phyloP scores from a whole-genome alignment of 768 basidiomycete genomes.

The Boletellus sp. region DNA sequence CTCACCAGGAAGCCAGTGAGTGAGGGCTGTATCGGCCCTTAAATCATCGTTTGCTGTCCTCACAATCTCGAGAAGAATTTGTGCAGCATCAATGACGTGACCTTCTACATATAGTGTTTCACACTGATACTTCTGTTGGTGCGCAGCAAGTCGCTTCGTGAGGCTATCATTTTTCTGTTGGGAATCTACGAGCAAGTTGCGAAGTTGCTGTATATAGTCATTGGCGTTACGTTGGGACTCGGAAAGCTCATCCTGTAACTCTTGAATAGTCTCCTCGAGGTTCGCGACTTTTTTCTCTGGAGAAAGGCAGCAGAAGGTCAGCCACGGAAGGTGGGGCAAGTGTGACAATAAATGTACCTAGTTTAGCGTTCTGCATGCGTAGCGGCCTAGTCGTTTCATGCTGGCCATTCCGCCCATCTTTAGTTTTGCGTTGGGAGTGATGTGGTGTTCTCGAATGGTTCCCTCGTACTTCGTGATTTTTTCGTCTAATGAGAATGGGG shows the following conservation, averaged over 20 bases:
- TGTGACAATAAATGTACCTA: neutral
- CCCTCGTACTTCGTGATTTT: no score
- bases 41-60: neutral
- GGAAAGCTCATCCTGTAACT: neutral
- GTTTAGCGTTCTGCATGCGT: neutral
- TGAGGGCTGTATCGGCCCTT: no score
- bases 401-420: no score
- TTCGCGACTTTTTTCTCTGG: neutral
- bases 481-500: no score
- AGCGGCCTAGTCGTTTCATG: neutral
- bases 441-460: no score
- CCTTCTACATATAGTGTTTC: neutral
- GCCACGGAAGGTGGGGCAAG: no score
- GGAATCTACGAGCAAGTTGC: no score
- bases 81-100: neutral
- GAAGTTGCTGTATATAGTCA: no score
- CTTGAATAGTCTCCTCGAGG: neutral
- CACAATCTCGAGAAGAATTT: neutral
- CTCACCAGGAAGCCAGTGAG: neutral
- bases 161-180: neutral
- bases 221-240: no score
- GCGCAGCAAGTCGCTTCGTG: neutral
- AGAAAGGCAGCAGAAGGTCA: neutral
- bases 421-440: no score
- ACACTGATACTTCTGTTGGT: neutral